Conservation (phyloP, 164 flowering plant species). For the Warburgia ugandensis region DNA sequence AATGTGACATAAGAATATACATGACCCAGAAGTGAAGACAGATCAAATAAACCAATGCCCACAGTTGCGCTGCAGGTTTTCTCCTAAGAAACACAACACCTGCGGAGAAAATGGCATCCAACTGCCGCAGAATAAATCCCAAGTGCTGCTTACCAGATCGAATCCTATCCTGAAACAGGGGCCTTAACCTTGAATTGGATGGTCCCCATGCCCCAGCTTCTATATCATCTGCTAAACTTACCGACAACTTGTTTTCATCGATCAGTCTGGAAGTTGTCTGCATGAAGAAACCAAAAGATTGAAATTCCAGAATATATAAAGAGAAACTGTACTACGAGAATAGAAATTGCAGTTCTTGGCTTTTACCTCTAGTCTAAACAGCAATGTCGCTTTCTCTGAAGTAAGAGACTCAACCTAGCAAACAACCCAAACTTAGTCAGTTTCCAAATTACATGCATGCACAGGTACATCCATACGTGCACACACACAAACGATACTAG, state of each 20-base stretch:
- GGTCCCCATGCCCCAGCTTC: slow-evolving; percentile 57
- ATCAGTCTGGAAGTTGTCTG: slow-evolving; percentile 72
- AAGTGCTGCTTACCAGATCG: slow-evolving; percentile 55
- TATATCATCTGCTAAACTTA: slow-evolving; percentile 35
- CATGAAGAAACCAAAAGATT: background rate
- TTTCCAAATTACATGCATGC: too few species aligned
- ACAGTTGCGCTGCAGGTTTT: slow-evolving; percentile 56
- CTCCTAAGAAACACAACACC: slow-evolving; percentile 63
- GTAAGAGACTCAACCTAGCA: slow-evolving; percentile 84
- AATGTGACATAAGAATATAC: slow-evolving; percentile 65
- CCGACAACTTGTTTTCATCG: slow-evolving; percentile 47
- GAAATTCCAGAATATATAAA: background rate
- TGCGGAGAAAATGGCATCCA: slow-evolving; percentile 64
- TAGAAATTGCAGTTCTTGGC: too few species aligned
- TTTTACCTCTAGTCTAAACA: slow-evolving; percentile 83
- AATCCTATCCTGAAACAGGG: slow-evolving; percentile 42
- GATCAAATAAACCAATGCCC: slow-evolving; percentile 55
- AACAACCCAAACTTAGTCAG: background rate
- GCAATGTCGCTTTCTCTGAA: slow-evolving; percentile 79
- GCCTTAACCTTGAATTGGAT: slow-evolving; percentile 37
- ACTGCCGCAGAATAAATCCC: slow-evolving; percentile 52
- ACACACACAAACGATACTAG: background rate
- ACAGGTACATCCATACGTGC: too few species aligned
- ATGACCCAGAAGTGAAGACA: slow-evolving; percentile 88
- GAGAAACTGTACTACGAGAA: background rate